Percentiles rank a stretch among this genome's conserved stretches.
These are phyloP conservation scores for Wickerhamiella sorbophila DNA, from an alignment of 805 yeast genomes.

Conservation along the genomic window DNA sequence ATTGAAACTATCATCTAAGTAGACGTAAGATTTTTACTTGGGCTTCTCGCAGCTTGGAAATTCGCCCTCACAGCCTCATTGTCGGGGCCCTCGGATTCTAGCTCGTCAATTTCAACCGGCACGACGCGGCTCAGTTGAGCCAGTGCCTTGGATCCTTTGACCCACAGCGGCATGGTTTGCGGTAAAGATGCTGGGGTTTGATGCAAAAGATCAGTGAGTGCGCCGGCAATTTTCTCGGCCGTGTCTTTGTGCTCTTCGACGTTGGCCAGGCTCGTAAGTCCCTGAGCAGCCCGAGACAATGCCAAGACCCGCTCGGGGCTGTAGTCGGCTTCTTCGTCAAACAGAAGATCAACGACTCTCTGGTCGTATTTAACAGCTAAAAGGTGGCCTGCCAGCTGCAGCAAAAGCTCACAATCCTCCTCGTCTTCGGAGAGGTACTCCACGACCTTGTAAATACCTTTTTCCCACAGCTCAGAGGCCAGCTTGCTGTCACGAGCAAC, in stretches of 20 bases:
- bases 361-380: neutral
- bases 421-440: neutral
- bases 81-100: neutral
- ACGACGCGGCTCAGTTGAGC: conserved; percentile 2
- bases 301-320: neutral
- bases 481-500: conserved; percentile 6
- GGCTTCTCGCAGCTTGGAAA: neutral
- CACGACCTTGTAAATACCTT: neutral
- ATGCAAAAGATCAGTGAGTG: neutral
- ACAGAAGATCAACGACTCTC: neutral
- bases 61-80: conserved; percentile 5
- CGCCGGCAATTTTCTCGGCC: neutral
- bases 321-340: neutral
- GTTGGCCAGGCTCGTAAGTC: neutral
- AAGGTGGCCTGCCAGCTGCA: neutral
- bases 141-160: conserved; percentile 11
- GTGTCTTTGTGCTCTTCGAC: neutral
- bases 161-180: conserved; percentile 3
- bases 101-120: conserved; percentile 1
- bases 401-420: neutral
- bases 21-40: neutral
- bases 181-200: neutral
- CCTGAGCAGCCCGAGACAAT: neutral
- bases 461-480: conserved; percentile 2
- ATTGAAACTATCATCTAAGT: conserved; percentile 74